A percentile compares a stretch with the other conserved stretches of the same genome.
Evolutionary conservation across 331 rosid genomes (phyloP).

Genomic region (Rosa hybrid): DNA sequence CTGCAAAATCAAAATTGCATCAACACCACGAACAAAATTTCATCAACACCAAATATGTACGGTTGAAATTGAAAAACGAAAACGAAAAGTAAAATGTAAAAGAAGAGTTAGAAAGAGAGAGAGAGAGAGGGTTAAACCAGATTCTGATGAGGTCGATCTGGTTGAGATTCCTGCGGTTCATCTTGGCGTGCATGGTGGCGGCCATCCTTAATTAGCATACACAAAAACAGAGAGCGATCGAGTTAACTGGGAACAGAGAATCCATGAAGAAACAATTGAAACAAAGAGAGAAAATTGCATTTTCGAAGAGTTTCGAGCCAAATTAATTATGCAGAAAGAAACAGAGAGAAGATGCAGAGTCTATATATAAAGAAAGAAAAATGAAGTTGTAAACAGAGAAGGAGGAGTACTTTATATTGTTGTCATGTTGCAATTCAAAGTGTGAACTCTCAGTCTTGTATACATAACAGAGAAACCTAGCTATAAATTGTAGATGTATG

Average conservation of each 20-base stretch:
- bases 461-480: too few species aligned
- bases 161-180: constrained; percentile 64
- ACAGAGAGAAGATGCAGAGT: background rate
- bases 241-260: background rate
- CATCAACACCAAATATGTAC: background rate
- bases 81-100: background rate
- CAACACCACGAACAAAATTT: background rate
- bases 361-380: too few species aligned
- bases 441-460: too few species aligned
- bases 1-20: constrained; percentile 34
- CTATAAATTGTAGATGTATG: too few species aligned
- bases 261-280: background rate
- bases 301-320: too few species aligned
- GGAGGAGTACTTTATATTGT: constrained; percentile 1
- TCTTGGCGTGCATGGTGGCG: constrained; percentile 65
- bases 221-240: too few species aligned
- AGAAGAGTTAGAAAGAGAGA: too few species aligned
- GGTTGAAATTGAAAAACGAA: background rate
- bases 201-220: constrained; percentile 49
- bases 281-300: background rate
- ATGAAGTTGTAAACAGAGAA: too few species aligned
- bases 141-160: constrained; percentile 69
- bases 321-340: too few species aligned
- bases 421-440: too few species aligned
- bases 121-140: constrained; percentile 36